A percentile compares a stretch with the other conserved stretches of the same genome.
Evolutionary conservation across 352 stramenopile species (phyloP).

Genomic region (Phytophthora nicotianae): DNA sequence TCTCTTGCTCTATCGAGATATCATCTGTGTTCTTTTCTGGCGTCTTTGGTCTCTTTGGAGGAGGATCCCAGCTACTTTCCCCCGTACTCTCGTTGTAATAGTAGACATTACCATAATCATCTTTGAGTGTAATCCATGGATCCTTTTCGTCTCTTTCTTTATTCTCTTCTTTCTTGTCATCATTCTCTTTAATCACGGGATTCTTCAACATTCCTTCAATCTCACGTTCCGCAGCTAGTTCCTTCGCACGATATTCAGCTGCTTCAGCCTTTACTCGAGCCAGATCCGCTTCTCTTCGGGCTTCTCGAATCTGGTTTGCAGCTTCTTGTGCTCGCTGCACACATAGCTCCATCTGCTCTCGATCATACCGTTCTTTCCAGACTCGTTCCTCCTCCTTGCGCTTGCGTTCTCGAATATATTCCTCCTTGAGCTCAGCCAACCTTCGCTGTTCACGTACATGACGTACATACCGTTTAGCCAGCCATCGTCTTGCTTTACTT

Average conservation of each 20-base stretch:
- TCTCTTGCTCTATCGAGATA: neutral
- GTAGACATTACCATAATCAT: constrained; percentile 65
- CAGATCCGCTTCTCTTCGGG: constrained; percentile 64
- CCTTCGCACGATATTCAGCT: constrained; percentile 48
- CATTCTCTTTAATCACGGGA: constrained; percentile 3
- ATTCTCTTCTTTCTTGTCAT: constrained; percentile 13
- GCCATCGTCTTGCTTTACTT: constrained; percentile 37
- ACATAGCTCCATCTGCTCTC: constrained; percentile 65
- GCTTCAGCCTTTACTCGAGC: constrained; percentile 59
- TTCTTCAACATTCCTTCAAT: constrained; percentile 25
- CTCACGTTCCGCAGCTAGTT: constrained; percentile 45
- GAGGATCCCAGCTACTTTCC: constrained; percentile 56
- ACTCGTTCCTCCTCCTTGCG: constrained; percentile 53
- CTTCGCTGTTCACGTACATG: constrained; percentile 37
- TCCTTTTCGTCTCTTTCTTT: constrained; percentile 5
- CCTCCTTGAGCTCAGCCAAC: constrained; percentile 52
- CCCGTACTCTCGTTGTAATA: constrained; percentile 63
- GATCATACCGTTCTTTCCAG: constrained; percentile 64
- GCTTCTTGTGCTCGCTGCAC: constrained; percentile 47
- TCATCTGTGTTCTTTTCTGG: constrained; percentile 1
- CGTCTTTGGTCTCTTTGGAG: constrained; percentile 9
- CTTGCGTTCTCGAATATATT: constrained; percentile 63
- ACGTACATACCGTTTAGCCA: constrained; percentile 40
- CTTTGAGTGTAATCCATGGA: constrained; percentile 39
- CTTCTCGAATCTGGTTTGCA: constrained; percentile 56